Evolutionary conservation across 2,329 filamentous ascomycete species (phyloP).

Genomic region (Albifimbria verrucaria): DNA sequence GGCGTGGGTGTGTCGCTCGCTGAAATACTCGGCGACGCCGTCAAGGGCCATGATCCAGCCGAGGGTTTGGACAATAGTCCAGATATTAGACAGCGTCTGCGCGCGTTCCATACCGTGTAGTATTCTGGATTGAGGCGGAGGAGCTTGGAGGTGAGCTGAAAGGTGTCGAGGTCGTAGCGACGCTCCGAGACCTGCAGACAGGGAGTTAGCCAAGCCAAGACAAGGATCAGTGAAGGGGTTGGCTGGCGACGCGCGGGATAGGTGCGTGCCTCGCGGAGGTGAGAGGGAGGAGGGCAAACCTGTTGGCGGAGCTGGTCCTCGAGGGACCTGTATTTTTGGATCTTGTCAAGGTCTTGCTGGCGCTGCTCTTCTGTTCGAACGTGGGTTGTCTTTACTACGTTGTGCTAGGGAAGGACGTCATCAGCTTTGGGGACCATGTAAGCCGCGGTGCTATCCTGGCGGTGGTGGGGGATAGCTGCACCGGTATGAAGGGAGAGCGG

Average conservation of each 20-base stretch:
- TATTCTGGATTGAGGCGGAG: conserved; percentile 80
- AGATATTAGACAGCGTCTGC: conserved; percentile 66
- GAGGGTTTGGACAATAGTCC: conserved; percentile 53
- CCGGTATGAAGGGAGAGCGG: too few species aligned
- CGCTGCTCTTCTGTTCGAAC: conserved; percentile 65
- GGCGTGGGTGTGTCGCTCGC: conserved; percentile 54
- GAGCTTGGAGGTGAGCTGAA: conserved; percentile 69
- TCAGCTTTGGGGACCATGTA: conserved; percentile 20
- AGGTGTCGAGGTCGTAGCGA: conserved; percentile 52
- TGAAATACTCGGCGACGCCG: conserved; percentile 52
- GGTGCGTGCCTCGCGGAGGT: not conserved
- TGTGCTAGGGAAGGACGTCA: conserved; percentile 59
- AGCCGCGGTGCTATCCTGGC: not conserved
- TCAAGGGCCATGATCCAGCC: conserved; percentile 51
- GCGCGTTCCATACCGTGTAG: conserved; percentile 88
- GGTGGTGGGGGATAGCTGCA: not conserved
- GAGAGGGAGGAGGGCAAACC: conserved; percentile 39
- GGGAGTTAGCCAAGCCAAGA: not conserved
- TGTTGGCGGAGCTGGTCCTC: conserved; percentile 66
- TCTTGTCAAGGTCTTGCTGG: conserved; percentile 70
- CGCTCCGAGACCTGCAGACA: conserved; percentile 31
- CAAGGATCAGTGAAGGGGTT: conserved; percentile 10
- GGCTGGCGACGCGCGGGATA: too few species aligned
- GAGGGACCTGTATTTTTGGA: conserved; percentile 70
- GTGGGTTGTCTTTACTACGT: conserved; percentile 67